phyloP scores from a whole-genome alignment of 257 asterid genomes.

The Solanum acaule region DNA sequence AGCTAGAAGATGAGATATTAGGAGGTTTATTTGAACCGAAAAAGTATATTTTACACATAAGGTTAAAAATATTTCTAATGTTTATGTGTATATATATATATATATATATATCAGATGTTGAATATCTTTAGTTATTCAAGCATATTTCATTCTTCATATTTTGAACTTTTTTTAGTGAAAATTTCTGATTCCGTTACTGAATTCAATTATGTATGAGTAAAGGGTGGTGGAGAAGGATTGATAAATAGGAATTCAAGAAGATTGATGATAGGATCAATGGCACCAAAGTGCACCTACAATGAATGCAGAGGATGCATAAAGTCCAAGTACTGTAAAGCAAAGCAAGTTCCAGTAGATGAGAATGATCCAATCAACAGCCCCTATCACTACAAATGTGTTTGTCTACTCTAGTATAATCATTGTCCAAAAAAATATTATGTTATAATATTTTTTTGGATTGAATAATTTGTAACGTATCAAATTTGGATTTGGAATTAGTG shows the following conservation, averaged over 20 bases:
- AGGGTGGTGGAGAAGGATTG: neutral
- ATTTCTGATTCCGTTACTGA: neutral
- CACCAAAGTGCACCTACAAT: constrained; percentile 83
- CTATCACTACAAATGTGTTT: constrained; percentile 73
- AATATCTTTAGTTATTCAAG: no score
- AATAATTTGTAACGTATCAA: neutral
- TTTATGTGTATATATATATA: no score
- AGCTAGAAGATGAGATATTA: neutral
- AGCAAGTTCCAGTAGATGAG: constrained; percentile 75
- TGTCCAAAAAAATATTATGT: neutral
- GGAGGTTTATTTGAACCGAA: neutral
- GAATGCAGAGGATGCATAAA: constrained; percentile 87
- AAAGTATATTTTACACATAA: neutral
- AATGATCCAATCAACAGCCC: constrained; percentile 79
- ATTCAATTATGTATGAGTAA: neutral
- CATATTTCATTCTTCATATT: neutral
- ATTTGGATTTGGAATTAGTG: neutral
- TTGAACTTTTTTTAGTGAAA: neutral
- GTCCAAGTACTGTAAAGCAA: constrained; percentile 56
- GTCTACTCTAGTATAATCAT: constrained; percentile 26
- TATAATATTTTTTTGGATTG: no score
- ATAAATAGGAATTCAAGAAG: constrained; percentile 16
- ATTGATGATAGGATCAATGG: constrained; percentile 77
- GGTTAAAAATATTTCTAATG: neutral
- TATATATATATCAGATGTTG: neutral